A percentile compares a stretch with the other conserved stretches of the same genome.
Evolutionary conservation across 441 rosid genomes (phyloP).

Genomic region (Geranium incanum): DNA sequence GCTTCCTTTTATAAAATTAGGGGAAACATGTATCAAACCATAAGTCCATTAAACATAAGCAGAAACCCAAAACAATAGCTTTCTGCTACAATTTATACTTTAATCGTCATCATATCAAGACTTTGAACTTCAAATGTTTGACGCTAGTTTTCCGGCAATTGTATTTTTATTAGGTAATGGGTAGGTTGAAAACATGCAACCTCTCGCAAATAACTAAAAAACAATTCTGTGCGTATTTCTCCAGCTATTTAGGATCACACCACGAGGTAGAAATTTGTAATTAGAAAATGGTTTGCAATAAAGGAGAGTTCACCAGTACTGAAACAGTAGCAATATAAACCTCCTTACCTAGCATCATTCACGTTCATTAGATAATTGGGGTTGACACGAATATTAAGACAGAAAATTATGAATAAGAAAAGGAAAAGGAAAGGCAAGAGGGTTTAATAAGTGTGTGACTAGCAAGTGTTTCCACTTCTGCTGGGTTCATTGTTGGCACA

Average conservation of each 20-base stretch:
- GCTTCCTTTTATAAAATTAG: neutral
- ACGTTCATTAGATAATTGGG: neutral
- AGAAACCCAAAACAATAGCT: neutral
- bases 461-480: neutral
- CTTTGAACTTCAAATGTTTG: neutral
- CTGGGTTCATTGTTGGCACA: neutral
- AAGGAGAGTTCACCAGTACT: neutral
- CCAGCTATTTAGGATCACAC: neutral
- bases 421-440: neutral
- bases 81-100: no score
- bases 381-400: neutral
- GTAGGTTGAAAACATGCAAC: neutral
- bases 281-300: neutral
- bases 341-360: neutral
- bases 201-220: neutral
- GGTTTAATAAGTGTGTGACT: neutral
- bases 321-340: neutral
- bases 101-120: neutral
- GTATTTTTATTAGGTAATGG: neutral
- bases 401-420: no score
- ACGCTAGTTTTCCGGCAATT: neutral
- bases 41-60: neutral
- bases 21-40: neutral
- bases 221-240: neutral
- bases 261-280: neutral